Evolutionary conservation across 2,329 filamentous ascomycete genomes (phyloP).

Genomic region (Davidsoniella eucalypti): DNA sequence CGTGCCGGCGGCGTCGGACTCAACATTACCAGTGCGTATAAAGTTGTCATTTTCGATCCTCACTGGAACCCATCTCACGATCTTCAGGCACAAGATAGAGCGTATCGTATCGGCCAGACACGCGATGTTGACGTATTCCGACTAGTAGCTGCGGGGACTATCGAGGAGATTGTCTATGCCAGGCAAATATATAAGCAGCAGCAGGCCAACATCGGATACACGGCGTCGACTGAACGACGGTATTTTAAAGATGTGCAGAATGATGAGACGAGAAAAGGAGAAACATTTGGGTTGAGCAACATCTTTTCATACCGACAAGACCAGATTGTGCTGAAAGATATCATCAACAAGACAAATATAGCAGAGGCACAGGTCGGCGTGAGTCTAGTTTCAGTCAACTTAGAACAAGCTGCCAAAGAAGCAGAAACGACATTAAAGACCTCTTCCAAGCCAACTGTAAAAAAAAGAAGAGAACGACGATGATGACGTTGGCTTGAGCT

Average conservation of each 20-base stretch:
- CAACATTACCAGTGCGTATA: slow-evolving; percentile 95
- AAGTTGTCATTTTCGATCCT: slow-evolving; percentile 91
- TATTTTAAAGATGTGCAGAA: slow-evolving; percentile 95
- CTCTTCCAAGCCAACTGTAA: slow-evolving; percentile 10
- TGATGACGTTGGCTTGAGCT: slow-evolving; percentile 31
- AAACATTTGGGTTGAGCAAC: slow-evolving; percentile 83
- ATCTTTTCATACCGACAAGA: slow-evolving; percentile 69
- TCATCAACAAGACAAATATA: slow-evolving; percentile 96
- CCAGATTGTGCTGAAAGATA: slow-evolving; percentile 72
- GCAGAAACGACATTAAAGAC: slow-evolving; percentile 29
- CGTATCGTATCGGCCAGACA: slow-evolving; percentile 86
- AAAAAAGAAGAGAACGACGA: slow-evolving; percentile 44
- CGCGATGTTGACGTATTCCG: slow-evolving; percentile 92
- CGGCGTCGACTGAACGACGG: slow-evolving; percentile 73
- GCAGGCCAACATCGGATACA: slow-evolving; percentile 95
- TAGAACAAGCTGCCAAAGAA: slow-evolving; percentile 42
- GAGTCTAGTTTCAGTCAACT: slow-evolving; percentile 58
- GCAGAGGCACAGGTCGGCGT: slow-evolving; percentile 83
- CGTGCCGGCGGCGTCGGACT: slow-evolving; percentile 84
- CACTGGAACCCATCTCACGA: slow-evolving; percentile 97
- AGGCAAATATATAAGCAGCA: slow-evolving; percentile 98
- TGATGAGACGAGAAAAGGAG: slow-evolving; percentile 64
- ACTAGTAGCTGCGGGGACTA: slow-evolving; percentile 75
- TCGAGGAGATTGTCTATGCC: slow-evolving; percentile 94
- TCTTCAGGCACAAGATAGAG: slow-evolving; percentile 86